Base-by-base conservation (phyloP, 371 early-diverging fungal species). In the Sporodiniella umbellata region DNA sequence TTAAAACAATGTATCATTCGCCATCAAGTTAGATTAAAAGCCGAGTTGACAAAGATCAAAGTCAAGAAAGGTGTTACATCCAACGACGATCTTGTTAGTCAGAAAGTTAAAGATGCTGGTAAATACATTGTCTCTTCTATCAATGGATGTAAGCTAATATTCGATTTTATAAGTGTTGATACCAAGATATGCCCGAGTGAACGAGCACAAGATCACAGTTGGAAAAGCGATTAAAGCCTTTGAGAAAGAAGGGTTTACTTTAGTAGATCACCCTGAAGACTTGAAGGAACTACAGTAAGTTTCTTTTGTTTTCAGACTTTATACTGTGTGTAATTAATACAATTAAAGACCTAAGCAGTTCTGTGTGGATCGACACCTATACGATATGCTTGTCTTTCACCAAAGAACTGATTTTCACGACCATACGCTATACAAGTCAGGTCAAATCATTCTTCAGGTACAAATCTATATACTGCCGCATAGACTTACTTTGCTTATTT, bases 401-500 rank as follows among this genome's bases (percentile, higher is more conserved):
- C 80, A 90, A 2, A 80, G 79, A 30, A 88, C 89, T 0, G 93
- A 92, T 44, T 81, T 97, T 18, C 94, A 94, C 60, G 80, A 78
- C 11, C 85, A 92, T 64, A 70, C 79, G 17, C 58, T 91, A 5
- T 88, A 88, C 37, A 60, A 62, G 2, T 75, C 84, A 8, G 96
- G 95, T 7, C 70, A 81, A 11, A 78, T 97, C 12, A 86, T 97
- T 19, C 75, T 96, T 21, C 96, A 96, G 70, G 87, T 83, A 76
- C 19, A 30, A 23, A n/a, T 35, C 15, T 7, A 39, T 15, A 23
- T 10, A 18, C n/a, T n/a, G n/a, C n/a, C n/a, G n/a, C n/a, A n/a
- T n/a, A n/a, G n/a, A n/a, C n/a, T n/a, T n/a, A n/a, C n/a, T n/a
- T n/a, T n/a, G n/a, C n/a, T n/a, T n/a, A 28, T 38, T 28, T 6